Conservation (phyloP, 2,329 filamentous ascomycete species). For the Exophiala xenobiotica region DNA sequence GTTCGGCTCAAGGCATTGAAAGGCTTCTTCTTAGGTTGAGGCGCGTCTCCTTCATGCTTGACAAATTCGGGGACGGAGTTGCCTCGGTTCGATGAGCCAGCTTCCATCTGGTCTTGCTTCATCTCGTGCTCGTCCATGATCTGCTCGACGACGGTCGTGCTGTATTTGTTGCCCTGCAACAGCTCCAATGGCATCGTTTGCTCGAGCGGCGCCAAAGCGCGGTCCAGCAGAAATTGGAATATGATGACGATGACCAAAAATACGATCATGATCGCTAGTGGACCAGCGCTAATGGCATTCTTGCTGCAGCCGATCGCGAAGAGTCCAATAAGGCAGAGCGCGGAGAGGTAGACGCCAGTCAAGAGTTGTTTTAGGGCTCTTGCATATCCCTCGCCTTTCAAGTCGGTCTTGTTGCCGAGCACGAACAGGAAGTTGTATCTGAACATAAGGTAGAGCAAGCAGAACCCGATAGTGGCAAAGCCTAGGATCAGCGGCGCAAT, state of each 20-base stretch:
- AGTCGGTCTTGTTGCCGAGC: constrained; percentile 76
- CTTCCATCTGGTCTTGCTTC: constrained; percentile 18
- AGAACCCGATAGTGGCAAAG: constrained; percentile 76
- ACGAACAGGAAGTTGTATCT: constrained; percentile 90
- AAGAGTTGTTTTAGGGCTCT: constrained; percentile 81
- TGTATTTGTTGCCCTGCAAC: constrained; percentile 21
- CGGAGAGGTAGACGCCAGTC: constrained; percentile 77
- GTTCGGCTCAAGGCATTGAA: constrained; percentile 23
- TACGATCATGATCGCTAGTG: constrained; percentile 71
- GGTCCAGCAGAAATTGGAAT: constrained; percentile 62
- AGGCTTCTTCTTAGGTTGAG: constrained; percentile 28
- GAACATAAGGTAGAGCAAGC: constrained; percentile 81
- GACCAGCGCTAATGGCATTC: constrained; percentile 50
- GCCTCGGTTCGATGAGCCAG: constrained; percentile 13
- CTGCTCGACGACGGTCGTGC: constrained; percentile 21
- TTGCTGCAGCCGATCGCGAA: constrained; percentile 63
- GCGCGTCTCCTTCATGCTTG: constrained; percentile 29
- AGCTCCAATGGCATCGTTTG: constrained; percentile 72
- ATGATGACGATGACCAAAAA: constrained; percentile 73
- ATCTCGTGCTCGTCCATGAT: constrained; percentile 20
- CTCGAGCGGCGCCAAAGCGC: constrained; percentile 45
- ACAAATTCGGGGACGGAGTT: constrained; percentile 29
- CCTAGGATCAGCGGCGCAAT: constrained; percentile 82
- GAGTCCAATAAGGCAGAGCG: constrained; percentile 80
- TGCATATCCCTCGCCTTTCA: constrained; percentile 84